A percentile compares a stretch with the other conserved stretches of the same genome.
These are phyloP conservation scores for Isatis tinctoria DNA, from an alignment of 345 rosid genomes.

Conservation along the genomic window DNA sequence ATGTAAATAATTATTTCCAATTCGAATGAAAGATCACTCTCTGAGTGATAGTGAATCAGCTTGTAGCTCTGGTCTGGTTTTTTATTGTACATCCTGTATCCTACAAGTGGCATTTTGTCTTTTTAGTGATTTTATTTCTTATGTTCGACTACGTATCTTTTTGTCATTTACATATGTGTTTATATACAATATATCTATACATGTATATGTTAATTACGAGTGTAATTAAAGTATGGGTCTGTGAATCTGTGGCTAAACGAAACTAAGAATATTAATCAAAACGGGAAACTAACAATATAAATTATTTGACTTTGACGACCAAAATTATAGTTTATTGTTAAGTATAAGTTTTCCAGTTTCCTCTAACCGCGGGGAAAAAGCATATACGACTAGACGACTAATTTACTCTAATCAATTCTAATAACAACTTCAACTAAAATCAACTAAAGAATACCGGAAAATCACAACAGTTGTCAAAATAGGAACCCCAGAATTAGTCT, in stretches of 20 bases:
- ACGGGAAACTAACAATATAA: neutral
- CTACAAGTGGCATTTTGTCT: neutral
- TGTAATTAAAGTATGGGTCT: neutral
- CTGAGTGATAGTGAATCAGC: neutral
- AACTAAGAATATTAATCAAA: neutral
- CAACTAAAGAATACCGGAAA: neutral
- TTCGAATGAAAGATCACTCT: neutral
- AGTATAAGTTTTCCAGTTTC: neutral
- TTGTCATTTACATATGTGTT: too few relatives aligned
- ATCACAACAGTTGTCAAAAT: neutral
- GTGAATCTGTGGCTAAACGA: neutral
- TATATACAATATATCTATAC: neutral
- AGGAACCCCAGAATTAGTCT: neutral
- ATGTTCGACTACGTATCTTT: neutral
- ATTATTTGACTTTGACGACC: neutral
- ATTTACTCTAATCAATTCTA: neutral
- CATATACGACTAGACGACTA: constrained; percentile 2
- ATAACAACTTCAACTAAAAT: neutral
- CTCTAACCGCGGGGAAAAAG: neutral
- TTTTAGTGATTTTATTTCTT: neutral
- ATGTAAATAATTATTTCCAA: neutral
- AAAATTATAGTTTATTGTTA: neutral
- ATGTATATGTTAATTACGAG: neutral
- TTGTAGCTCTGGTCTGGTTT: neutral
- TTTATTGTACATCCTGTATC: neutral